phyloP scores from a whole-genome alignment of 1,284 basidiomycete genomes.

The Ceratobasidium sp. region DNA sequence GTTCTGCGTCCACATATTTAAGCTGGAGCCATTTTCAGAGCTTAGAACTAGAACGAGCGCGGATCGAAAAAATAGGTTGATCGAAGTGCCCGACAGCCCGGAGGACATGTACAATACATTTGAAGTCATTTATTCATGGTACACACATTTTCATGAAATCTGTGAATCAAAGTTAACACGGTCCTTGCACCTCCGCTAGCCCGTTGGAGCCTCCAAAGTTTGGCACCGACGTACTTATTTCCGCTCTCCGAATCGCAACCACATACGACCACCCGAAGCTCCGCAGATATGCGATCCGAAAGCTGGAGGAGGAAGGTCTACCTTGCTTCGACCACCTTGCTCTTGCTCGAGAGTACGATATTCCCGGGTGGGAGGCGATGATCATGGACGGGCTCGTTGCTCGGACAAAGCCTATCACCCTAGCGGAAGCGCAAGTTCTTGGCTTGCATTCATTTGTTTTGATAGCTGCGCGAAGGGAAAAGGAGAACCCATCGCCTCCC shows the following conservation, averaged over 20 bases:
- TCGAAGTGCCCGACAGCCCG: too few relatives aligned
- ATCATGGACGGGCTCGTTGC: not conserved
- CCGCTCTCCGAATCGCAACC: constrained; percentile 44
- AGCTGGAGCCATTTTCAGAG: too few relatives aligned
- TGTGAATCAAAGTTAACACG: not conserved
- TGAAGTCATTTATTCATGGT: not conserved
- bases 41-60: too few relatives aligned
- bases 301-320: constrained; percentile 52
- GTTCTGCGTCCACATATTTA: too few relatives aligned
- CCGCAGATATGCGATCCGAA: constrained; percentile 58
- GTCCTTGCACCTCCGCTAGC: not conserved
- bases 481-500: too few relatives aligned
- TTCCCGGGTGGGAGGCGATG: not conserved
- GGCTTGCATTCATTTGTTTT: constrained; percentile 12
- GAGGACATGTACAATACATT: too few relatives aligned
- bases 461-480: not conserved
- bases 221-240: constrained; percentile 50
- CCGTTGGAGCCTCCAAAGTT: not conserved
- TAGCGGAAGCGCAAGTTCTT: constrained; percentile 19
- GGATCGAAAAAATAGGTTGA: too few relatives aligned
- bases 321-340: not conserved
- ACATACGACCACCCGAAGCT: constrained; percentile 59
- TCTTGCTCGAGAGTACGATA: constrained; percentile 16
- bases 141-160: not conserved
- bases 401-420: constrained; percentile 23